phyloP scores from a whole-genome alignment of 768 basidiomycete genomes.

The Lentinula lateritia region DNA sequence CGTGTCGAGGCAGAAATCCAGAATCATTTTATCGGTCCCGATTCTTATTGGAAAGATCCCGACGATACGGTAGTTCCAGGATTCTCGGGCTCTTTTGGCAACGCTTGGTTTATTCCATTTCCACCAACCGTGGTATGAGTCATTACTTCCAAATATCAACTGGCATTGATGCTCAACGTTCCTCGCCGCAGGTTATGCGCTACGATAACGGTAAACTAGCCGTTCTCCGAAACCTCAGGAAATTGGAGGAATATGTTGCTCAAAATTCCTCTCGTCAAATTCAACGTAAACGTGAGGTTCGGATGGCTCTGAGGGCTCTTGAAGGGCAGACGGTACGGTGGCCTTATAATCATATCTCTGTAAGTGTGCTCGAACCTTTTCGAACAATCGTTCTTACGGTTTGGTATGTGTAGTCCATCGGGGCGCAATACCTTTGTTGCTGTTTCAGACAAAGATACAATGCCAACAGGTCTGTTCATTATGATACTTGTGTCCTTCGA shows the following conservation, averaged over 20 bases:
- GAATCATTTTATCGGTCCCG: slow-evolving; percentile 58
- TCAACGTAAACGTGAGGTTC: slow-evolving; percentile 45
- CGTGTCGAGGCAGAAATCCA: slow-evolving; percentile 49
- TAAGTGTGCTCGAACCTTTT: slow-evolving; percentile 18
- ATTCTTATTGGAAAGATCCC: slow-evolving; percentile 60
- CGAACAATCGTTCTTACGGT: neutral
- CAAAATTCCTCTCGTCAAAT: slow-evolving; percentile 56
- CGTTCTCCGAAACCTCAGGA: slow-evolving; percentile 38
- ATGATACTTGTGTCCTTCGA: slow-evolving; percentile 39
- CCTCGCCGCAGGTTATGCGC: slow-evolving; percentile 41
- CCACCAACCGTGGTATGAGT: slow-evolving; percentile 60
- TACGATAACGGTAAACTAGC: slow-evolving; percentile 57
- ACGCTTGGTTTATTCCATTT: slow-evolving; percentile 78
- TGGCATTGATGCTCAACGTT: neutral
- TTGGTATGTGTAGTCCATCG: slow-evolving; percentile 34
- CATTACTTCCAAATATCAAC: neutral
- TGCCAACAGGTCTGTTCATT: slow-evolving; percentile 42
- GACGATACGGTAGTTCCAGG: slow-evolving; percentile 20
- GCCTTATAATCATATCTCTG: slow-evolving; percentile 58
- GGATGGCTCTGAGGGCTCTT: slow-evolving; percentile 58
- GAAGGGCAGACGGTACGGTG: slow-evolving; percentile 58
- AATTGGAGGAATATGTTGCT: slow-evolving; percentile 52
- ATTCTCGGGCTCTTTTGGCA: slow-evolving; percentile 58
- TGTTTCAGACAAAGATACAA: slow-evolving; percentile 41
- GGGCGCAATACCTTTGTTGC: slow-evolving; percentile 37